Conservation (phyloP, 106 monocot species). For the Dactylorhiza incarnata region DNA sequence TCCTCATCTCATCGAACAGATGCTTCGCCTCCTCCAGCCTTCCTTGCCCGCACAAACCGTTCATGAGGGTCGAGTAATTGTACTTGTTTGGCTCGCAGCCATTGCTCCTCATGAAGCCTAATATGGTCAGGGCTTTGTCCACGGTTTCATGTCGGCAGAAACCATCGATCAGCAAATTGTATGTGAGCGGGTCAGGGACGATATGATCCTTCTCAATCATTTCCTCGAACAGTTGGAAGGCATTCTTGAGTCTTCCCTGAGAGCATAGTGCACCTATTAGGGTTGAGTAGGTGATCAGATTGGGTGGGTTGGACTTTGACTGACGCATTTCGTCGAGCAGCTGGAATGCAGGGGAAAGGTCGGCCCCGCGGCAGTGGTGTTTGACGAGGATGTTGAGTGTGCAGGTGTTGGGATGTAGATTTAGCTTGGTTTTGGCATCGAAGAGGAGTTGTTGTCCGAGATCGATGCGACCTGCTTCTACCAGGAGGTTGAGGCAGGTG, state of each 20-base stretch:
- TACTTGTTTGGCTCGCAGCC: slow-evolving; percentile 66
- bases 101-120: slow-evolving; percentile 74
- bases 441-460: slow-evolving; percentile 37
- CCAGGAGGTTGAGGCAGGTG: slow-evolving; percentile 55
- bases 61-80: slow-evolving; percentile 78
- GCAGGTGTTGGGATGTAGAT: slow-evolving; percentile 45
- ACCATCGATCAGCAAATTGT: slow-evolving; percentile 72
- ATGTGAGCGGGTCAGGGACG: slow-evolving; percentile 55
- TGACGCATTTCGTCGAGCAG: slow-evolving; percentile 44
- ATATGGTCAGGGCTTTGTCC: slow-evolving; percentile 50
- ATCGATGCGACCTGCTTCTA: slow-evolving; percentile 37
- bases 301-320: slow-evolving; percentile 27
- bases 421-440: slow-evolving; percentile 14
- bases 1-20: slow-evolving; percentile 65
- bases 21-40: slow-evolving; percentile 42
- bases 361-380: slow-evolving; percentile 28
- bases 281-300: slow-evolving; percentile 77
- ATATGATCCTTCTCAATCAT: slow-evolving; percentile 75
- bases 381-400: slow-evolving; percentile 73
- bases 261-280: slow-evolving; percentile 54
- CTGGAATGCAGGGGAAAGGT: slow-evolving; percentile 36
- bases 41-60: slow-evolving; percentile 56
- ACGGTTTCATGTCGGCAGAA: slow-evolving; percentile 57
- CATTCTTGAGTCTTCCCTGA: slow-evolving; percentile 50
- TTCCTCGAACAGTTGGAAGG: slow-evolving; percentile 87